These are phyloP conservation scores for Paraurostyla sp. DNA, from an alignment of 73 alveolate genomes.

Conservation along the genomic window DNA sequence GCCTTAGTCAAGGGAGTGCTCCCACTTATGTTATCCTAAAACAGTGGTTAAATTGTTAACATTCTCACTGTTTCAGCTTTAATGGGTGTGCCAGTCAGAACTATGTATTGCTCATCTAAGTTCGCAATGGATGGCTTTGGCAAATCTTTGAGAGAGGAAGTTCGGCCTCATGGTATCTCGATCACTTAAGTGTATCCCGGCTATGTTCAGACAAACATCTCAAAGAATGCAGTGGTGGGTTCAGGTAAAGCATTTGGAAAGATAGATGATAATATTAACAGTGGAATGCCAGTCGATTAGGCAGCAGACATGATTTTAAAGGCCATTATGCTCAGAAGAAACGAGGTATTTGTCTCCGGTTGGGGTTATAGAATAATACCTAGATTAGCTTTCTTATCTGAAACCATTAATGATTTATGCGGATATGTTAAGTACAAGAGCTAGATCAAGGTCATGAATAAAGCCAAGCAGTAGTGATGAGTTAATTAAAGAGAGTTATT, in stretches of 20 bases:
- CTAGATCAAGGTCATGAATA: constrained; percentile 55
- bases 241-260: constrained; percentile 73
- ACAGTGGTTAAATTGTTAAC: constrained; percentile 69
- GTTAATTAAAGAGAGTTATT: not conserved
- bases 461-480: constrained; percentile 51
- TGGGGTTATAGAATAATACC: not conserved
- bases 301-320: constrained; percentile 52
- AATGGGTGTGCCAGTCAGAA: constrained; percentile 76
- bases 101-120: constrained; percentile 76
- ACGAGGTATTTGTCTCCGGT: constrained; percentile 11
- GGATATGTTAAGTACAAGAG: constrained; percentile 50
- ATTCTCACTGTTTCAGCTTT: constrained; percentile 67
- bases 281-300: constrained; percentile 72
- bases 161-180: constrained; percentile 33
- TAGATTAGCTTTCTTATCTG: constrained; percentile 35
- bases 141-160: constrained; percentile 61
- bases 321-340: constrained; percentile 50
- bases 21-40: constrained; percentile 51
- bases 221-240: constrained; percentile 76
- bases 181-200: constrained; percentile 63
- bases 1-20: constrained; percentile 61
- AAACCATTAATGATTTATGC: not conserved
- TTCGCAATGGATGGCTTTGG: constrained; percentile 71
- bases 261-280: constrained; percentile 59
- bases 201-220: constrained; percentile 73